These are phyloP conservation scores for Gilbertella persicaria DNA, from an alignment of 371 early-diverging fungal species.

Conservation along the genomic window DNA sequence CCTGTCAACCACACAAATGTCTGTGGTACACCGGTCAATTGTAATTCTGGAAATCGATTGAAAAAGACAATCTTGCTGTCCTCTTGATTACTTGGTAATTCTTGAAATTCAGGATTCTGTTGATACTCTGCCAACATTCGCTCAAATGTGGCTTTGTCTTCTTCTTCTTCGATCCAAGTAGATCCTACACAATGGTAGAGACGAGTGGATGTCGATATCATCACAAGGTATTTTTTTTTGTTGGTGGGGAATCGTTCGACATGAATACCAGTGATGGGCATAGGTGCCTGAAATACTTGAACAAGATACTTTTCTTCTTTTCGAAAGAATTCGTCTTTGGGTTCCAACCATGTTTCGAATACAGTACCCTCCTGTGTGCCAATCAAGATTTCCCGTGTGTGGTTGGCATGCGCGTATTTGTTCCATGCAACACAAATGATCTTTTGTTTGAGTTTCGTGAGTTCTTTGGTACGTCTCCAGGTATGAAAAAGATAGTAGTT, in stretches of 20 bases:
- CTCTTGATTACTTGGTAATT: constrained; percentile 68
- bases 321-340: constrained; percentile 81
- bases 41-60: constrained; percentile 65
- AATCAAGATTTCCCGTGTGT: constrained; percentile 78
- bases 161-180: constrained; percentile 30
- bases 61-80: constrained; percentile 68
- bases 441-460: constrained; percentile 70
- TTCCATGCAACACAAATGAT: constrained; percentile 88
- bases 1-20: constrained; percentile 81
- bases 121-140: constrained; percentile 64
- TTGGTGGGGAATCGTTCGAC: constrained; percentile 74
- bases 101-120: constrained; percentile 68
- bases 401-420: constrained; percentile 53
- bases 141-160: constrained; percentile 61
- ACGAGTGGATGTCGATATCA: constrained; percentile 78
- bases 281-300: constrained; percentile 63
- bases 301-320: constrained; percentile 77
- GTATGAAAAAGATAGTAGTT: constrained; percentile 80
- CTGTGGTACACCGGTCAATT: constrained; percentile 67
- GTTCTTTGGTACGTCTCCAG: constrained; percentile 74
- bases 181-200: constrained; percentile 86
- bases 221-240: constrained; percentile 65
- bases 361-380: constrained; percentile 84
- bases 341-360: constrained; percentile 83
- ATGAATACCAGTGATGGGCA: constrained; percentile 78